Conservation (phyloP, 371 early-diverging fungal species). For the Capniomyces stellatus region DNA sequence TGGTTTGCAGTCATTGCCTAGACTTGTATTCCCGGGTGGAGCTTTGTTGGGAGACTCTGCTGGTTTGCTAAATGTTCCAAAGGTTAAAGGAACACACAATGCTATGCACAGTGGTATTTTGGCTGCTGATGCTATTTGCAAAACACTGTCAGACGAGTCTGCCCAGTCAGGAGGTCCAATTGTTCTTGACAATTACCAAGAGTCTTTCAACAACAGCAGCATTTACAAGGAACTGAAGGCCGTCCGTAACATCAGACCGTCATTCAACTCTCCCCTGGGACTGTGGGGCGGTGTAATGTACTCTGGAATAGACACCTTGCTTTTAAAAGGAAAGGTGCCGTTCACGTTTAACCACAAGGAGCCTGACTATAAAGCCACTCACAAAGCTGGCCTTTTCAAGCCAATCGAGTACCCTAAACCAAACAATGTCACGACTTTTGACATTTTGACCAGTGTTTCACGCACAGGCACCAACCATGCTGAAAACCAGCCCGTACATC, state of each 20-base stretch:
- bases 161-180: slow-evolving; percentile 25
- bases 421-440: slow-evolving; percentile 87
- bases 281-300: slow-evolving; percentile 72
- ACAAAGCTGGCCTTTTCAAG: slow-evolving; percentile 45
- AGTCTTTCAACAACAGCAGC: slow-evolving; percentile 68
- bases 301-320: slow-evolving; percentile 73
- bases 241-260: slow-evolving; percentile 84
- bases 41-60: slow-evolving; percentile 93
- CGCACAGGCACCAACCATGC: slow-evolving; percentile 90
- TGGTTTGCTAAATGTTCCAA: slow-evolving; percentile 92
- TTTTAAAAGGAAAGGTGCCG: slow-evolving; percentile 78
- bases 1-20: slow-evolving; percentile 81
- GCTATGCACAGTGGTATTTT: slow-evolving; percentile 94
- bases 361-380: slow-evolving; percentile 66
- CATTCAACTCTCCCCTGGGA: slow-evolving; percentile 82
- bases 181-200: slow-evolving; percentile 60
- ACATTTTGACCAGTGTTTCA: slow-evolving; percentile 78
- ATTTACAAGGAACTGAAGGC: slow-evolving; percentile 81
- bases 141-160: slow-evolving; percentile 33
- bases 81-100: slow-evolving; percentile 97
- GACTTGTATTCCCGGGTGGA: slow-evolving; percentile 88
- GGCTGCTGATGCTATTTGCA: slow-evolving; percentile 70
- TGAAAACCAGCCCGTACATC: slow-evolving; percentile 90
- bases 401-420: slow-evolving; percentile 96
- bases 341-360: slow-evolving; percentile 83